Conservation (phyloP, 352 stramenopile species). For the Pythium guiyangense region DNA sequence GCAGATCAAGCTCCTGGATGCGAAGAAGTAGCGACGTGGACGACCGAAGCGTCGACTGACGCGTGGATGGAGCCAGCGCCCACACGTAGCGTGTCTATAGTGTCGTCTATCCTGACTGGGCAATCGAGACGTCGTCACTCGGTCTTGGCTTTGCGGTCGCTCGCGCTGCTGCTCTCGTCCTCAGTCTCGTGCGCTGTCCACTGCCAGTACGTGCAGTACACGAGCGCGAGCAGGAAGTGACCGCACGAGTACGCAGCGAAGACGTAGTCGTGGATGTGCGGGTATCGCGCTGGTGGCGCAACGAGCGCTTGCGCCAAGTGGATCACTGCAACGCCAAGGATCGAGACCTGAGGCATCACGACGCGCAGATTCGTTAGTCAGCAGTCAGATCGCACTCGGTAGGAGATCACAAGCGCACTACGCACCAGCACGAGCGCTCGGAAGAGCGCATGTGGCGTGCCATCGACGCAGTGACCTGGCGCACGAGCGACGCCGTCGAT, state of each 20-base stretch:
- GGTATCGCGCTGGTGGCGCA: slow-evolving; percentile 46
- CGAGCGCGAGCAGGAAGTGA: slow-evolving; percentile 69
- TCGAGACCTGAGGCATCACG: slow-evolving; percentile 34
- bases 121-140: slow-evolving; percentile 22
- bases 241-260: slow-evolving; percentile 78
- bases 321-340: slow-evolving; percentile 43
- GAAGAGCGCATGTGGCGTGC: slow-evolving; percentile 25
- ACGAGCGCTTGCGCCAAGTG: slow-evolving; percentile 51
- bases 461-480: slow-evolving; percentile 37
- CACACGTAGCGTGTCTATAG: background rate
- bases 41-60: too few relatives aligned
- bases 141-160: slow-evolving; percentile 26
- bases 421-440: slow-evolving; percentile 52
- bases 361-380: background rate
- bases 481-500: slow-evolving; percentile 11
- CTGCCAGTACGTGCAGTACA: slow-evolving; percentile 83
- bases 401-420: background rate
- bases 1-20: slow-evolving; percentile 76
- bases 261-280: slow-evolving; percentile 84
- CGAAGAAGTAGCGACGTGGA: slow-evolving; percentile 30
- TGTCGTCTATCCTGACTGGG: background rate
- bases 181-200: slow-evolving; percentile 39
- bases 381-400: background rate
- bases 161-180: background rate
- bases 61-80: too few relatives aligned